These are phyloP conservation scores for Phytophthora fragariaefolia DNA, from an alignment of 352 stramenopile genomes.

Conservation along the genomic window DNA sequence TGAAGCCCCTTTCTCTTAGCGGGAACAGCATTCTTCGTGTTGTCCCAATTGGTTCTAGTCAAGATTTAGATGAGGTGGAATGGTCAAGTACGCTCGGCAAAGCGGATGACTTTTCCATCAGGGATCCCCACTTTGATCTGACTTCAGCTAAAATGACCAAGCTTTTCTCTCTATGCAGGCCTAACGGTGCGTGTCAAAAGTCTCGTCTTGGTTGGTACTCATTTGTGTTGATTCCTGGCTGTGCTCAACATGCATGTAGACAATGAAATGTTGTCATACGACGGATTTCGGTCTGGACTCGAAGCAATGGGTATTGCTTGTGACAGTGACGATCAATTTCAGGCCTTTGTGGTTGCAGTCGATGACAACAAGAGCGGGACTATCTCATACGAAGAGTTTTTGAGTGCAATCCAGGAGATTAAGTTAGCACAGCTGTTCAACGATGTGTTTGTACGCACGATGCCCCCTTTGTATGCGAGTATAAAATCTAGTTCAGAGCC, in stretches of 20 bases:
- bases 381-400: slow-evolving; percentile 83
- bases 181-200: slow-evolving; percentile 38
- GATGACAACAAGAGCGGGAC: slow-evolving; percentile 73
- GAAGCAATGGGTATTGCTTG: slow-evolving; percentile 69
- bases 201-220: background rate
- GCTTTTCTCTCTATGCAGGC: slow-evolving; percentile 60
- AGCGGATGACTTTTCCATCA: slow-evolving; percentile 14
- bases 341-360: slow-evolving; percentile 66
- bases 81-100: slow-evolving; percentile 12
- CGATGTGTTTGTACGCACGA: slow-evolving; percentile 50
- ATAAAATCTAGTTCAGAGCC: slow-evolving; percentile 5
- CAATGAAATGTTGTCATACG: slow-evolving; percentile 60
- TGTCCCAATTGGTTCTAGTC: slow-evolving; percentile 32
- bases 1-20: slow-evolving; percentile 34
- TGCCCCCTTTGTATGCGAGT: slow-evolving; percentile 10
- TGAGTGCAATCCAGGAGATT: slow-evolving; percentile 80
- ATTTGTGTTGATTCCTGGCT: background rate
- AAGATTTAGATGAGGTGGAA: background rate
- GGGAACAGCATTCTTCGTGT: slow-evolving; percentile 50
- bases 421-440: slow-evolving; percentile 85
- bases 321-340: slow-evolving; percentile 60
- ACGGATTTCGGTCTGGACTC: slow-evolving; percentile 62
- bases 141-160: slow-evolving; percentile 17
- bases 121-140: slow-evolving; percentile 15
- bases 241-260: slow-evolving; percentile 11